A percentile compares a stretch with the other conserved stretches of the same genome.
These are phyloP conservation scores for Epichloe baconii DNA, from an alignment of 2,329 filamentous ascomycete species.

Conservation along the genomic window DNA sequence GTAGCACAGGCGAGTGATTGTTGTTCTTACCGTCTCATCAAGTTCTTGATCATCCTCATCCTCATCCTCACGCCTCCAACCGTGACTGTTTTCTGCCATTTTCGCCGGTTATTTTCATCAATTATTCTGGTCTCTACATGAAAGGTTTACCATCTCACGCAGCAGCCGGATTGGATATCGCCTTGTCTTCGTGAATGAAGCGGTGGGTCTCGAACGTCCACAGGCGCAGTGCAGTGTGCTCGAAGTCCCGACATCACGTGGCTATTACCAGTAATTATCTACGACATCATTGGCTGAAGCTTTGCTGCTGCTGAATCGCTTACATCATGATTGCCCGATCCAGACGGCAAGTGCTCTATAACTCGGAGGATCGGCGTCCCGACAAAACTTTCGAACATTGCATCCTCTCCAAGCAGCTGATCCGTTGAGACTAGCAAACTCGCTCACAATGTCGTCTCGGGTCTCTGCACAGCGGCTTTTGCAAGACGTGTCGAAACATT, in stretches of 20 bases:
- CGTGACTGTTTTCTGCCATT: constrained; percentile 24
- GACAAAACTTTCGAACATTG: background rate
- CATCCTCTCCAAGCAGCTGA: background rate
- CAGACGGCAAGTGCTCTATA: background rate
- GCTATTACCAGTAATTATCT: constrained; percentile 9
- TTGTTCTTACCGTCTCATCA: constrained; percentile 43
- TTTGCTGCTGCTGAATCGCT: accelerated
- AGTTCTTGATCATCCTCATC: constrained; percentile 50
- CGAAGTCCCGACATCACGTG: constrained; percentile 16
- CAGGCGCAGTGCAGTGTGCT: background rate
- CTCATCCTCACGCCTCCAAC: constrained; percentile 41
- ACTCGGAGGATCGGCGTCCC: constrained; percentile 1
- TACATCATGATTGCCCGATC: constrained; percentile 6
- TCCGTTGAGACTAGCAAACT: background rate
- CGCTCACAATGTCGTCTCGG: constrained; percentile 18
- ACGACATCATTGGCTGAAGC: constrained; percentile 14
- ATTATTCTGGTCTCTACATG: no score
- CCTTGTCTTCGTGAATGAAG: constrained; percentile 1
- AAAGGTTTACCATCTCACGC: no score
- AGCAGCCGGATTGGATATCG: background rate
- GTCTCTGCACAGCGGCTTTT: constrained; percentile 18
- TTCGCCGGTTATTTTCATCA: background rate
- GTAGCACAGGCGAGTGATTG: background rate
- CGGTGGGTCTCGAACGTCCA: constrained; percentile 6
- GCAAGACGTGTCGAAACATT: constrained; percentile 13